These are phyloP conservation scores for Vanrija sp. DNA, from an alignment of 1,284 basidiomycete species.

Conservation along the genomic window DNA sequence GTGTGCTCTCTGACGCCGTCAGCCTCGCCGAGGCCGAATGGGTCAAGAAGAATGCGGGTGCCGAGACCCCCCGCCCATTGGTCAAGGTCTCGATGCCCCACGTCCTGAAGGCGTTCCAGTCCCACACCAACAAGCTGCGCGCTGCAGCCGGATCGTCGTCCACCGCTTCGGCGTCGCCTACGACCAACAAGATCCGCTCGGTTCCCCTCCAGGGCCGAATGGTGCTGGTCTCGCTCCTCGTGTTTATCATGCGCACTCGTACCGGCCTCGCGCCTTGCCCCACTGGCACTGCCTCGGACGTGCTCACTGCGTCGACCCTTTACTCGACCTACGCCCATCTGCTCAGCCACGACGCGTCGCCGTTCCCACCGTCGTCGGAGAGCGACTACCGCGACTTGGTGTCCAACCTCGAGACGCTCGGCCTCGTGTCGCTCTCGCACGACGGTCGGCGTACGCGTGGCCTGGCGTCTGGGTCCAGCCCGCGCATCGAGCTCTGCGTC, in stretches of 20 bases:
- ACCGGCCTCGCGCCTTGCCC: slow-evolving; percentile 37
- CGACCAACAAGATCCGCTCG: slow-evolving; percentile 41
- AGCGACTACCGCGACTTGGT: slow-evolving; percentile 48
- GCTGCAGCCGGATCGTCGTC: slow-evolving; percentile 39
- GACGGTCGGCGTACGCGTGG: background rate
- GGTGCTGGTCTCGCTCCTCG: slow-evolving; percentile 43
- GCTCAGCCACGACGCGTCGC: slow-evolving; percentile 30
- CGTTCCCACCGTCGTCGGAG: slow-evolving; percentile 45
- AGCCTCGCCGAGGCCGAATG: slow-evolving; percentile 46
- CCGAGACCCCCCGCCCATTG: slow-evolving; percentile 17
- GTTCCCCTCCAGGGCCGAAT: slow-evolving; percentile 48
- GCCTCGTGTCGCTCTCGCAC: slow-evolving; percentile 31
- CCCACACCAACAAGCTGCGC: slow-evolving; percentile 40
- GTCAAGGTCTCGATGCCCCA: slow-evolving; percentile 42
- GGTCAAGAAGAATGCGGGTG: slow-evolving; percentile 33
- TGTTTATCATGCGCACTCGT: slow-evolving; percentile 31
- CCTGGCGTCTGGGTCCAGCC: background rate
- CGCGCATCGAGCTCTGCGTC: slow-evolving; percentile 35
- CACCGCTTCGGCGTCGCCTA: slow-evolving; percentile 15
- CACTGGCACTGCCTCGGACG: slow-evolving; percentile 11
- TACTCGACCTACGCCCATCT: slow-evolving; percentile 45
- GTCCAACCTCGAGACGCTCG: slow-evolving; percentile 45
- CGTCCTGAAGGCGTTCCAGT: slow-evolving; percentile 42
- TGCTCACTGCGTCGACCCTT: slow-evolving; percentile 21
- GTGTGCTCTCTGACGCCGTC: slow-evolving; percentile 44